Base-by-base conservation (phyloP, 495 filamentous ascomycete species). In the Podospora didyma region DNA sequence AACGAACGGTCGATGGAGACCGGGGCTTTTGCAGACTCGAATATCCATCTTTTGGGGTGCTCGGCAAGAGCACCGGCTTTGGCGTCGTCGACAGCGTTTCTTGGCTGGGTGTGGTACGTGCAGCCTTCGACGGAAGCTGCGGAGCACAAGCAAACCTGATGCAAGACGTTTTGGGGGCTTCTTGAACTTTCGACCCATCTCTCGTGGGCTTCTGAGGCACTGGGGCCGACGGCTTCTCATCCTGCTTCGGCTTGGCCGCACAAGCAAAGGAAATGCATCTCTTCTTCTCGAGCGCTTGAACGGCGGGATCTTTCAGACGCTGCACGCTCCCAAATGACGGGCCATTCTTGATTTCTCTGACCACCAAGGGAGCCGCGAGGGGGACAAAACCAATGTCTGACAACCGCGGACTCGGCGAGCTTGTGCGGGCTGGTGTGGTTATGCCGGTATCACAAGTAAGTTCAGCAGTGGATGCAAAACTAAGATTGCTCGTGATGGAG, bases 231-330 rank as follows among this genome's bases (percentile, higher is more conserved):
- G 58, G 42, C 39, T 69, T 59, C 28, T 67, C 64, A 53, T 68
- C 66, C 16, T 54, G 56, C 23, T 63, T 67, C 11, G 75, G 62
- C 62, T 71, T 83, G 60, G 69, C 73, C 3, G 73, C 88, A 70
- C 93, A 97, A 47, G 90, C 93, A 72, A 98, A 98, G 35, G 82
- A 92, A 61, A 97, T 97, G 73, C 89, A 93, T 48, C 95, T 83
- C 75, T 90, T 96, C 64, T 73, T 78, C 49, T 70, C 69, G 23
- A 69, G 58, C 37, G 64, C 62, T 34, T 69, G 68, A 0, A 71
- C 59, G 49, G 67, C 57, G 20, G 72, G 54, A 51, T 74, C 62
- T 34, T 63, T 67, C 34, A 26, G 16, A 21, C 24, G 58, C 31
- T 58, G 58, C 20, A 42, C 46, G 39, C 22, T 68, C 44, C 48